Conservation (phyloP, 257 asterid genomes). For the Solanum gracilifrons region DNA sequence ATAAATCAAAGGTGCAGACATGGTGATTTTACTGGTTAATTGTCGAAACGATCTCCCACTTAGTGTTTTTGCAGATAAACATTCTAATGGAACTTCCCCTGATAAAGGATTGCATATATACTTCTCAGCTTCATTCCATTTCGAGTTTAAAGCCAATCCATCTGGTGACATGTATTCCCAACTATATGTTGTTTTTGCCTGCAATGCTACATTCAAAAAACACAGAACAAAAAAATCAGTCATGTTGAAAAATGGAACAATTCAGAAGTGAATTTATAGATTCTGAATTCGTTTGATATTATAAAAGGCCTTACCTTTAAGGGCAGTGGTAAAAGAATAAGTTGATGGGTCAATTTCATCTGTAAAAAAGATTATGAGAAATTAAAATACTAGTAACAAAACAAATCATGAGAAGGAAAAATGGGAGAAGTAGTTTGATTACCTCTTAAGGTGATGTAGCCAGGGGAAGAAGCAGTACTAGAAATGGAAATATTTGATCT, state of each 20-base stretch:
- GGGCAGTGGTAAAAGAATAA: slow-evolving; percentile 75
- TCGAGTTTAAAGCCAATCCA: slow-evolving; percentile 55
- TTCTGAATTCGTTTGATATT: not conserved
- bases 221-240: not conserved
- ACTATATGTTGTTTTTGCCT: slow-evolving; percentile 52
- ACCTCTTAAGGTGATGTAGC: slow-evolving; percentile 54
- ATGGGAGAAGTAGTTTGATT: not conserved
- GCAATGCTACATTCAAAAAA: slow-evolving; percentile 46
- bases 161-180: slow-evolving; percentile 66
- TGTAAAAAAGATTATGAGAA: slow-evolving; percentile 13
- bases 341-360: slow-evolving; percentile 92
- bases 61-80: slow-evolving; percentile 66
- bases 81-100: slow-evolving; percentile 84
- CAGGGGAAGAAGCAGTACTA: slow-evolving; percentile 88
- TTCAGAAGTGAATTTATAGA: not conserved
- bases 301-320: slow-evolving; percentile 36
- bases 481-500: slow-evolving; percentile 60
- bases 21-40: slow-evolving; percentile 41
- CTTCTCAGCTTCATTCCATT: slow-evolving; percentile 91
- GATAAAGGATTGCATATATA: slow-evolving; percentile 82
- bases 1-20: slow-evolving; percentile 78
- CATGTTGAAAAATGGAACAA: not conserved
- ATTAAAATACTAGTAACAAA: not conserved
- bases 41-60: slow-evolving; percentile 60
- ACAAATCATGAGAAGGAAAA: not conserved